Base-by-base conservation (phyloP, 2,329 filamentous ascomycete species). In the Ascochyta fabae region DNA sequence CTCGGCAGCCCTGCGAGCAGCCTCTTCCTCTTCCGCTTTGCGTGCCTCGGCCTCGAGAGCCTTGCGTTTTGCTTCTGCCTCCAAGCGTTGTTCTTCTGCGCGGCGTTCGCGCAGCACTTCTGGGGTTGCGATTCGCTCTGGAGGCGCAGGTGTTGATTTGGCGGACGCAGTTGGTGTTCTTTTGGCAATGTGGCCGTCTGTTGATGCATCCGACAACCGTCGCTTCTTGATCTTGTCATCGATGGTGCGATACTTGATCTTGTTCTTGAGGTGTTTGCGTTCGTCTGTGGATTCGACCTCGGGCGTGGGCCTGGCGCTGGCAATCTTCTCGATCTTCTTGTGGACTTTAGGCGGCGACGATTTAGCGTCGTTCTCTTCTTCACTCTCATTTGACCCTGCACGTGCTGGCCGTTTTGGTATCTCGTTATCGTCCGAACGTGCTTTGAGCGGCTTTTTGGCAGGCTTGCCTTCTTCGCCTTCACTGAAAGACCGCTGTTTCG, bases 211-310 rank as follows among this genome's bases (percentile, higher is more conserved):
- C 16, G 71, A 73, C 8, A 68, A 26, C 35, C 69, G 67, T 26
- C 68, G 64, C 39, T 71, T 75, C 50, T 64, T 69, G 38, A 68
- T 63, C 51, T 71, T 74, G 38, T 71, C 71, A 9, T 75, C 72
- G 40, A 71, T 59, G 6, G 65, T 61, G 40, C 68, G 68, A 47
- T 71, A 68, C 45, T 72, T 72, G 56, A 71, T 67, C 44, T 69
- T 68, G 27, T 66, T 71, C 54, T 70, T 75, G 23, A 65, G 42
- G 10, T 59, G 48, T 42, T 71, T 74, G 34, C 67, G 66, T 52
- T 75, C 73, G 34, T 75, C 73, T 3, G 68, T 70, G 15, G 73
- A 75, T 7, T 75, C 72, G 5, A 68, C 58, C 33, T 74, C 73
- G 15, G 71, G 67, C 3, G 70, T 75, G 27, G 69, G 68, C 49